phyloP scores from a whole-genome alignment of 495 filamentous ascomycete species.

The Aspergillus funiculosus region DNA sequence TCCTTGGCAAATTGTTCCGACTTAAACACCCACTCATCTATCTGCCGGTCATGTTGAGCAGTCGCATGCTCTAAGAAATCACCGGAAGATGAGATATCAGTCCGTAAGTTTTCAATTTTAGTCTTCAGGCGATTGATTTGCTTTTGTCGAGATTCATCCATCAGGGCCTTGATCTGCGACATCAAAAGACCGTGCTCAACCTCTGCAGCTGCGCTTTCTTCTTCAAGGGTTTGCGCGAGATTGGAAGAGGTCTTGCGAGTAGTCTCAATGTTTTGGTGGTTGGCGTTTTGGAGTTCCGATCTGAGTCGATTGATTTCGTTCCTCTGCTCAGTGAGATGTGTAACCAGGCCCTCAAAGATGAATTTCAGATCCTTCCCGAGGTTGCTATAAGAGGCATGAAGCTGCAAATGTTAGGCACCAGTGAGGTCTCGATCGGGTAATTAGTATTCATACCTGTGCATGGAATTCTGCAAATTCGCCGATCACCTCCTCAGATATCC shows the following conservation, averaged over 20 bases:
- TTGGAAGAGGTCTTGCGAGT: conserved; percentile 58
- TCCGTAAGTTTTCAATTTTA: conserved; percentile 54
- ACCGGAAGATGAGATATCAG: conserved; percentile 56
- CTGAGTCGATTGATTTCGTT: conserved; percentile 67
- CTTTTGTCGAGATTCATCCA: conserved; percentile 65
- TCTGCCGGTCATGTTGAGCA: conserved; percentile 58
- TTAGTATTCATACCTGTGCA: conserved; percentile 46
- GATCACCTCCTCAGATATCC: conserved; percentile 86
- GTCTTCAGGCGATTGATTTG: conserved; percentile 67
- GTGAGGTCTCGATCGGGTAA: neutral
- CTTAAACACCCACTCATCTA: conserved; percentile 69
- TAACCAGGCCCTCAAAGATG: conserved; percentile 74
- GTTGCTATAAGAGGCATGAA: conserved; percentile 80
- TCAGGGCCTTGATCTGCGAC: conserved; percentile 64
- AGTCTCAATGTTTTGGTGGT: conserved; percentile 56
- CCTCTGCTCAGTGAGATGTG: conserved; percentile 70
- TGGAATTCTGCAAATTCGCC: conserved; percentile 79
- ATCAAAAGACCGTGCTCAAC: conserved; percentile 68
- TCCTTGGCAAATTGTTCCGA: conserved; percentile 65
- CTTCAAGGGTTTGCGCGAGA: conserved; percentile 65
- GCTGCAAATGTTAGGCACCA: conserved; percentile 34
- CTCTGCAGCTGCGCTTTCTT: conserved; percentile 70
- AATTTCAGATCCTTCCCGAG: conserved; percentile 83
- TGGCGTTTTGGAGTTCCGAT: conserved; percentile 61
- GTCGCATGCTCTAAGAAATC: conserved; percentile 58